Evolutionary conservation across 225 moss, liverwort and hornwort genomes (phyloP), one percentile per base, ranked within the genome.

Genomic region (Rhytidiadelphus loreus): DNA sequence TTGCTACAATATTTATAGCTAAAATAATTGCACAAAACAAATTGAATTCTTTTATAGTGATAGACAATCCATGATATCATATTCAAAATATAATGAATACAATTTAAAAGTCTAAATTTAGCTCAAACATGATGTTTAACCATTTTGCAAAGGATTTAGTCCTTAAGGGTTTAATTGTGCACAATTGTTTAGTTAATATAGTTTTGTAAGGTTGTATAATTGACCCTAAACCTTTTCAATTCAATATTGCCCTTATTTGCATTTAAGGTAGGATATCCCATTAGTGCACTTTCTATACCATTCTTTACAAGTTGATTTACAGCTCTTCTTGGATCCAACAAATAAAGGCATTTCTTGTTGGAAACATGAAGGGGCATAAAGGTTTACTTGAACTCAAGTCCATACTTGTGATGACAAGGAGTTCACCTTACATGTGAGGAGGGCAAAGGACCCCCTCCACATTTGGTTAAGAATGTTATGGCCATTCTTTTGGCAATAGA

Each of bases 381-480:
- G 1, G 3, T 44, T 72, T 16, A 72, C 10, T 72, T 72, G 9
- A 44, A 72, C 0, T 72, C 16, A 2, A 72, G 5, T 43, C 9
- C 9, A 43, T 43, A 43, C 3, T 71, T 28, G 12, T 10, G 6
- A 72, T 1, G 1, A 66, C 6, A 68, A 6, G 4, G 3, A 1
- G 4, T 21, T 1, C 26, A 21, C 10, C 3, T 2, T 43, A 7
- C 8, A 71, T 16, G 2, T 43, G 0, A 26, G 0, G 6, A 43
- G 5, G 5, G 6, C 16, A 71, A 43, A 71, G 0, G 9, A 1
- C 2, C 5, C 5, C 16, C 9, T 43, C 3, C 3, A 26, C 26
- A 71, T 71, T 43, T 71, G 15, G 2, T 15, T 71, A 26, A 26
- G 26, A 43, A 71, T 15, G 3, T 43, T 26, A 26, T 26, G 6